These are phyloP conservation scores for Tulasnella sp. DNA, from an alignment of 768 basidiomycete genomes.

Conservation along the genomic window DNA sequence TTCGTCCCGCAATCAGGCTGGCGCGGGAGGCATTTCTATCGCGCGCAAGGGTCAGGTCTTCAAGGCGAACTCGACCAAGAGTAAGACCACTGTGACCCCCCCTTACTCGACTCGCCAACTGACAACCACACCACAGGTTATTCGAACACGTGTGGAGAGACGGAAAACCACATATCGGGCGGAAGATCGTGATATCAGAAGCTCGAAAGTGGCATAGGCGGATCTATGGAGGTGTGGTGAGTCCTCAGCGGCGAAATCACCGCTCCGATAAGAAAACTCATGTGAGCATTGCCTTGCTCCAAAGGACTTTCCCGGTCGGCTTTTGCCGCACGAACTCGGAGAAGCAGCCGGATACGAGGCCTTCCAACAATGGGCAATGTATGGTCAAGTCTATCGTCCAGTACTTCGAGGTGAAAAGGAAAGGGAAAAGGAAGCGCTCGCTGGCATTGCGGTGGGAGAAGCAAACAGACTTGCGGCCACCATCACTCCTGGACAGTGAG, in stretches of 20 bases:
- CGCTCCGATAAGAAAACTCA: neutral
- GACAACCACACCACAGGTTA: slow-evolving; percentile 28
- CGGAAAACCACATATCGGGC: slow-evolving; percentile 38
- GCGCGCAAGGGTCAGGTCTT: slow-evolving; percentile 14
- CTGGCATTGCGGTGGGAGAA: slow-evolving; percentile 67
- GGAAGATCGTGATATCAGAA: slow-evolving; percentile 50
- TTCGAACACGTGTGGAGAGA: slow-evolving; percentile 40
- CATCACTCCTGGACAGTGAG: neutral
- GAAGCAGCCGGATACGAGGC: slow-evolving; percentile 77
- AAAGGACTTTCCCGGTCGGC: slow-evolving; percentile 49
- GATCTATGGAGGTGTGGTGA: slow-evolving; percentile 53
- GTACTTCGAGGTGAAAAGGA: slow-evolving; percentile 55
- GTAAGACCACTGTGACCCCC: slow-evolving; percentile 4
- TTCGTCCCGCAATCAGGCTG: slow-evolving; percentile 31
- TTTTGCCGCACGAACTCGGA: slow-evolving; percentile 63
- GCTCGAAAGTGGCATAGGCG: slow-evolving; percentile 62
- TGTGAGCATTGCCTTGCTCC: neutral
- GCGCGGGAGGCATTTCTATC: slow-evolving; percentile 17
- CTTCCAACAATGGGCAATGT: slow-evolving; percentile 64
- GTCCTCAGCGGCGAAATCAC: neutral
- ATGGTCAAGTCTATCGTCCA: slow-evolving; percentile 46
- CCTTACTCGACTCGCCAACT: neutral
- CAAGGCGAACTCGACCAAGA: slow-evolving; percentile 29
- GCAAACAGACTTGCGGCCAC: slow-evolving; percentile 30
- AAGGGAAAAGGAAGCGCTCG: slow-evolving; percentile 60